Base-by-base conservation (phyloP, 306 rosid genomes). In the Aeschynomene evenia region DNA sequence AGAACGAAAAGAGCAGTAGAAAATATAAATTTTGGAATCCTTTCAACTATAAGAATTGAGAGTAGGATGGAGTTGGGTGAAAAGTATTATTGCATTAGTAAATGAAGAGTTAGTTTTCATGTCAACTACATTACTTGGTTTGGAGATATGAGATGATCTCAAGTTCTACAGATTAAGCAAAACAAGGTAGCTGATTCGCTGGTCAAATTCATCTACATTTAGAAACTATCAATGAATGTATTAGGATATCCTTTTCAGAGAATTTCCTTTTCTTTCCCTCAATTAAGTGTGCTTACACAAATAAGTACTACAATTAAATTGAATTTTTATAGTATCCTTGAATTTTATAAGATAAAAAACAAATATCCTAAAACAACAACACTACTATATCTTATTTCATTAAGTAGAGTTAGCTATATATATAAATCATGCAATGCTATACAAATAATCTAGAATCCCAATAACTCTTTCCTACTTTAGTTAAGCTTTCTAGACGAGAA, bases 21-120 rank as follows among this genome's bases (percentile, higher is more conserved):
- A 28, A 57, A 59, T 31, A 37, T 59, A 6, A 31, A 49, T 31
- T 46, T 19, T 71, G 28, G 28, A 60, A n/a, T 71, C 56, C 50
- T 51, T 68, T 68, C 9, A 14, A 24, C 13, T n/a, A n/a, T n/a
- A n/a, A n/a, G n/a, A n/a, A n/a, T n/a, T 22, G 24, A 15, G 50
- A 18, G 54, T 24, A 52, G n/a, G n/a, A n/a, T 28, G 31, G 31
- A 61, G 55, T 61, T 39, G 23, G 67, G 57, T 57, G 46, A 31
- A 57, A 57, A 19, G 46, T 20, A 70, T 12, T 43, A 42, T 22
- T 40, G 3, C 36, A 14, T 22, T 63, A 12, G 54, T 9, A 63
- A 39, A 3, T 42, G 24, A 23, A 63, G 52, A 40, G 23, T 40
- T 23, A 59, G 23, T 40, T 23, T 33, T 63, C 23, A 14, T 42